A percentile compares a stretch with the other conserved stretches of the same genome.
Conservation (phyloP, 2,329 filamentous ascomycete genomes). For the Tolypocladium pustulatum region DNA sequence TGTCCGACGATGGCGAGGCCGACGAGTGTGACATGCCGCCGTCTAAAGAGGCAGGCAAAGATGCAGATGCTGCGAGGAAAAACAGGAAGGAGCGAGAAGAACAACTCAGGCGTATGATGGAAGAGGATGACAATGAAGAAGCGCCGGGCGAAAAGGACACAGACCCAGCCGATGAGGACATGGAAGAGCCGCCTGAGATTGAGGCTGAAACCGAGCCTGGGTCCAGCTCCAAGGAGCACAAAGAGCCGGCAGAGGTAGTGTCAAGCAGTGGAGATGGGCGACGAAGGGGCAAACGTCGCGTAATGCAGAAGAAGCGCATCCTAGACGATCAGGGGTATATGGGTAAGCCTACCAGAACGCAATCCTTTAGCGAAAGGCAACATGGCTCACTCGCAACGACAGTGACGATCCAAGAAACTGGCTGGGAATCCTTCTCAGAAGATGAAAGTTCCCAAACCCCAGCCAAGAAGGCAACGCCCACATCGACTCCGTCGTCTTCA, state of each 20-base stretch:
- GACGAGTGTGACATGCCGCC: constrained; percentile 23
- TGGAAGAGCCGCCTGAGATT: constrained; percentile 25
- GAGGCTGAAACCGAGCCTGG: constrained; percentile 23
- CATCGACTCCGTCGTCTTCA: constrained; percentile 33
- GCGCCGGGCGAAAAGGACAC: constrained; percentile 27
- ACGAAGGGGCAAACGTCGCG: constrained; percentile 63
- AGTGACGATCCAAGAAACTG: constrained; percentile 79
- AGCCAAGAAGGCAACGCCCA: constrained; percentile 41
- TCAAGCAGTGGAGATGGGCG: constrained; percentile 48
- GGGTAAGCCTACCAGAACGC: constrained; percentile 39
- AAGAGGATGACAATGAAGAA: constrained; percentile 46
- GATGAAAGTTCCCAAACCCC: constrained; percentile 55
- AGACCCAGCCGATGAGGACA: constrained; percentile 26
- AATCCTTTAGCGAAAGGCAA: not conserved
- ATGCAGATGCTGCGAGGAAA: constrained; percentile 15
- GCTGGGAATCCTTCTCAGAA: constrained; percentile 90
- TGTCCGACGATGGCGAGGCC: constrained; percentile 30
- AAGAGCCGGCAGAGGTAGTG: constrained; percentile 39
- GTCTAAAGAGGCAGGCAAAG: constrained; percentile 12
- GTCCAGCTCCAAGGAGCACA: constrained; percentile 22
- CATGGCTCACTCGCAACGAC: constrained; percentile 1
- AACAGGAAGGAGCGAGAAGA: constrained; percentile 27
- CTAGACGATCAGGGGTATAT: constrained; percentile 87
- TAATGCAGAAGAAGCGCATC: constrained; percentile 80
- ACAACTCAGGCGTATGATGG: constrained; percentile 33